Percentiles rank a stretch among this genome's conserved stretches.
Conservation (phyloP, 805 yeast species). For the Priceomyces melissophilus region DNA sequence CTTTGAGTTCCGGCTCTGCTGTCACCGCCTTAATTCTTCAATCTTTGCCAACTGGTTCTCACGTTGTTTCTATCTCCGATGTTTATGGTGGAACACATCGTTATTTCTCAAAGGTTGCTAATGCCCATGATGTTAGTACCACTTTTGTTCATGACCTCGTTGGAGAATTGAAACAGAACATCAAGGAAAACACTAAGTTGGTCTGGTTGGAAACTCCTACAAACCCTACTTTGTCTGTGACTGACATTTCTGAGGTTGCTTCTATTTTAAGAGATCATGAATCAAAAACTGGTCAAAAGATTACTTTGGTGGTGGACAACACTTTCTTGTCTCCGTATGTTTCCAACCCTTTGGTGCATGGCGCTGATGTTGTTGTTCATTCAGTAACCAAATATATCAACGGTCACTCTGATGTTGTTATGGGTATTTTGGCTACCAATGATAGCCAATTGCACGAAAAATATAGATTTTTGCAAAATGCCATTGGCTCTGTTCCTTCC, state of each 20-base stretch:
- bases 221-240: slow-evolving; percentile 78
- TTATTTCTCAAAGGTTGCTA: slow-evolving; percentile 82
- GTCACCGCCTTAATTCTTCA: slow-evolving; percentile 76
- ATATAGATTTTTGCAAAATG: slow-evolving; percentile 78
- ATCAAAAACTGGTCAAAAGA: slow-evolving; percentile 45
- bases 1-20: slow-evolving; percentile 84
- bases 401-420: slow-evolving; percentile 89
- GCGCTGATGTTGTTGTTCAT: slow-evolving; percentile 86
- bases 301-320: slow-evolving; percentile 77
- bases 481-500: slow-evolving; percentile 85
- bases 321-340: slow-evolving; percentile 85
- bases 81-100: slow-evolving; percentile 92
- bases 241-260: slow-evolving; percentile 67
- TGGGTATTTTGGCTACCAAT: slow-evolving; percentile 79
- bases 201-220: slow-evolving; percentile 91
- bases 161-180: slow-evolving; percentile 51
- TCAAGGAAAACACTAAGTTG: slow-evolving; percentile 62
- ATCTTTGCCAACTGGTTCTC: slow-evolving; percentile 66
- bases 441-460: slow-evolving; percentile 55
- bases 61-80: slow-evolving; percentile 76
- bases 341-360: slow-evolving; percentile 76
- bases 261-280: slow-evolving; percentile 45
- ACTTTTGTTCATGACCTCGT: slow-evolving; percentile 65
- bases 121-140: slow-evolving; percentile 69
- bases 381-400: slow-evolving; percentile 88